Percentiles rank a stretch among this genome's conserved stretches.
phyloP scores from a whole-genome alignment of 805 yeast species.

The Starmerella asiatica region DNA sequence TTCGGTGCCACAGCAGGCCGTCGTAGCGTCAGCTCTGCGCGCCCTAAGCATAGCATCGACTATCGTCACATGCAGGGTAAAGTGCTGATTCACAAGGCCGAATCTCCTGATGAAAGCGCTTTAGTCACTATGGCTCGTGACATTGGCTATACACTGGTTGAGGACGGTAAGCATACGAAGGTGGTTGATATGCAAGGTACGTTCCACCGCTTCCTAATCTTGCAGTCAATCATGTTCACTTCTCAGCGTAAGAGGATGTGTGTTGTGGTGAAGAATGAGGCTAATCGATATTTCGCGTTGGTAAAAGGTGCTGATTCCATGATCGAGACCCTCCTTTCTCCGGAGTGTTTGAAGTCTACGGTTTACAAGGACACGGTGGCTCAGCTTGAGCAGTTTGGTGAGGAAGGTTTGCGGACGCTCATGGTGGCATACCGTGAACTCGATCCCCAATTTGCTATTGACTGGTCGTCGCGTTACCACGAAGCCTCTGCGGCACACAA shows the following conservation, averaged over 20 bases:
- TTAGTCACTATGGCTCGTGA: slow-evolving; percentile 66
- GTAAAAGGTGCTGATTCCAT: slow-evolving; percentile 70
- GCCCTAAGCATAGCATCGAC: slow-evolving; percentile 7
- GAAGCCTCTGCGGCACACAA: slow-evolving; percentile 39
- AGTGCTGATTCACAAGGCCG: slow-evolving; percentile 49
- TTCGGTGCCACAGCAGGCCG: slow-evolving; percentile 8
- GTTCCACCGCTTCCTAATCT: slow-evolving; percentile 34
- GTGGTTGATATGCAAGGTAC: slow-evolving; percentile 35
- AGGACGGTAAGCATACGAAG: slow-evolving; percentile 38
- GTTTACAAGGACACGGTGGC: slow-evolving; percentile 39
- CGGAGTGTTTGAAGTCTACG: slow-evolving; percentile 25
- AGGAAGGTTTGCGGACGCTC: slow-evolving; percentile 65
- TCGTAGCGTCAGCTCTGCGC: slow-evolving; percentile 7
- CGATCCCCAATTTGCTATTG: slow-evolving; percentile 32
- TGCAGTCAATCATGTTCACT: slow-evolving; percentile 49
- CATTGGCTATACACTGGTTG: slow-evolving; percentile 50
- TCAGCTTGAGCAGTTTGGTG: slow-evolving; percentile 55
- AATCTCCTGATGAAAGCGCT: slow-evolving; percentile 75
- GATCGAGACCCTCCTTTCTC: slow-evolving; percentile 39
- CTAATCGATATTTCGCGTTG: slow-evolving; percentile 33
- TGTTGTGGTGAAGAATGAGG: slow-evolving; percentile 42
- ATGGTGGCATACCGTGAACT: slow-evolving; percentile 53
- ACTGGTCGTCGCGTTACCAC: slow-evolving; percentile 44
- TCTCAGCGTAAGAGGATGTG: slow-evolving; percentile 72
- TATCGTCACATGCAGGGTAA: slow-evolving; percentile 24